These are phyloP conservation scores for Hemisphaericaspora xylanilytica DNA, from an alignment of 1,139 yeast genomes.

Conservation along the genomic window DNA sequence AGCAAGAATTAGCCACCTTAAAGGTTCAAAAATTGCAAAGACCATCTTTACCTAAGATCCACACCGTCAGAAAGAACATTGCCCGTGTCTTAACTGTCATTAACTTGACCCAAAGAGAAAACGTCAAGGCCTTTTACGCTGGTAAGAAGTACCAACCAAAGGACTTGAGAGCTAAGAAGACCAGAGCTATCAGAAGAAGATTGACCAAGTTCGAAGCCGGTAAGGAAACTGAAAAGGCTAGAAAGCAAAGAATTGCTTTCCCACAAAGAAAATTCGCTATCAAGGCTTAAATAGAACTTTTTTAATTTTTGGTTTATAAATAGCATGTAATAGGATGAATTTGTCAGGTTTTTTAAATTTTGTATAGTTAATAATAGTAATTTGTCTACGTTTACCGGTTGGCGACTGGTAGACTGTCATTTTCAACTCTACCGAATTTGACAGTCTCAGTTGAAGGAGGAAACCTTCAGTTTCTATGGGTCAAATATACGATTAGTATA, in stretches of 20 bases:
- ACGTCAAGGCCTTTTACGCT: conserved; percentile 91
- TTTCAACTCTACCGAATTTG: too few relatives aligned
- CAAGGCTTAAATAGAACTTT: conserved; percentile 81
- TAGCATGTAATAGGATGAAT: conserved; percentile 2
- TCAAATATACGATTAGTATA: too few relatives aligned
- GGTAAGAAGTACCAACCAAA: conserved; percentile 98
- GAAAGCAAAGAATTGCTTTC: conserved; percentile 92
- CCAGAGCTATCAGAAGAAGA: conserved; percentile 99
- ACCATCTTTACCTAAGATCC: conserved; percentile 92
- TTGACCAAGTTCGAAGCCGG: conserved; percentile 85
- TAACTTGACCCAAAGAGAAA: conserved; percentile 95
- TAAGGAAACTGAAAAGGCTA: conserved; percentile 81
- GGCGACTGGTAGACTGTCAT: too few relatives aligned
- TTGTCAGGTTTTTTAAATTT: conserved; percentile 2
- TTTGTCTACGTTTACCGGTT: not conserved
- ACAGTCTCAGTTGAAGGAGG: too few relatives aligned
- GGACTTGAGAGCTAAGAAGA: conserved; percentile 99
- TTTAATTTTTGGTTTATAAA: not conserved
- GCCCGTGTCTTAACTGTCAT: conserved; percentile 97
- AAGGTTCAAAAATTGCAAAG: conserved; percentile 93
- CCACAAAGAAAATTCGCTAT: conserved; percentile 98
- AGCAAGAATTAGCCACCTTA: conserved; percentile 94
- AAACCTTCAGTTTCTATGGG: too few relatives aligned
- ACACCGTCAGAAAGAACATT: conserved; percentile 96
- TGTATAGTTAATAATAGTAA: conserved; percentile 7